Conservation (phyloP, 371 early-diverging fungal species). For the Nematocida parisii region DNA sequence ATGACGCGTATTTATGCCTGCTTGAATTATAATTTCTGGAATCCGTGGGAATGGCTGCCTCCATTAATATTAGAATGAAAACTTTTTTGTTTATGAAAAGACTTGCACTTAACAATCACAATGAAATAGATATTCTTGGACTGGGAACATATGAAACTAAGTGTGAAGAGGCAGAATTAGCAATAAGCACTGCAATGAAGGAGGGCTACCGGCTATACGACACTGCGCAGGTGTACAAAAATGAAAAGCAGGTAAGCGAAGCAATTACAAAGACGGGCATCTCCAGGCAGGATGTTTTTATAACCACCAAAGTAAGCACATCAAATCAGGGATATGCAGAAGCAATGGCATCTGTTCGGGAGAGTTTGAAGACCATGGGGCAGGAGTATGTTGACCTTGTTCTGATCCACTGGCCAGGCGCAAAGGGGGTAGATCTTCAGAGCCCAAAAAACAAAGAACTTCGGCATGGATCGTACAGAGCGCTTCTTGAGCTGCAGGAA, state of each 20-base stretch:
- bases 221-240: conserved; percentile 74
- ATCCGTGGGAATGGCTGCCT: no score
- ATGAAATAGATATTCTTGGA: conserved; percentile 65
- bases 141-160: conserved; percentile 65
- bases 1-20: not conserved
- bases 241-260: conserved; percentile 78
- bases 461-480: conserved; percentile 40
- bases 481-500: conserved; percentile 51
- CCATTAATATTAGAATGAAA: not conserved
- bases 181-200: conserved; percentile 72
- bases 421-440: conserved; percentile 34
- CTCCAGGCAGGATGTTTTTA: conserved; percentile 75
- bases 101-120: conserved; percentile 59
- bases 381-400: conserved; percentile 82
- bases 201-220: conserved; percentile 77
- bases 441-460: conserved; percentile 51
- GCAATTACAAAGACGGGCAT: conserved; percentile 74
- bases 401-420: conserved; percentile 77
- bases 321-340: conserved; percentile 71
- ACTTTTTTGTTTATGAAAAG: conserved; percentile 25
- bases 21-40: not conserved
- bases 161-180: conserved; percentile 69
- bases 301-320: conserved; percentile 82
- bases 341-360: conserved; percentile 69
- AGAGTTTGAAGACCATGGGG: conserved; percentile 74